A percentile compares a stretch with the other conserved stretches of the same genome.
Evolutionary conservation across 1,284 basidiomycete genomes (phyloP).

Genomic region (Fistulinella cinereoalba): DNA sequence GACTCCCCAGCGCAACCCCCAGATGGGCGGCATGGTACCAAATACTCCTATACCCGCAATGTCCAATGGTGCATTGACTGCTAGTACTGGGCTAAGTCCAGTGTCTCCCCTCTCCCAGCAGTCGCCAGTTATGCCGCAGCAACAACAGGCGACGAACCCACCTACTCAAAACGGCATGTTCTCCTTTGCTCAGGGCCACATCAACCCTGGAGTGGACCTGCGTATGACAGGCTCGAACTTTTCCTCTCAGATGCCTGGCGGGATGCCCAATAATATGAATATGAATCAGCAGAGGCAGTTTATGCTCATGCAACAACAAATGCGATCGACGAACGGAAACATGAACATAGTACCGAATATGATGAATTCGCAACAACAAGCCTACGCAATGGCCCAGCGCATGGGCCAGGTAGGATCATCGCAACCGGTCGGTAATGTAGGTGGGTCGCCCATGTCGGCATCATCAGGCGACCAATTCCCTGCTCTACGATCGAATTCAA

Average conservation of each 20-base stretch:
- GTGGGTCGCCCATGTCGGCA: slow-evolving; percentile 33
- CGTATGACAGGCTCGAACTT: slow-evolving; percentile 28
- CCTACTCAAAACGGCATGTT: slow-evolving; percentile 35
- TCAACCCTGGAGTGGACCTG: slow-evolving; percentile 27
- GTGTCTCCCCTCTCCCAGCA: slow-evolving; percentile 30
- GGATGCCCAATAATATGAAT: slow-evolving; percentile 33
- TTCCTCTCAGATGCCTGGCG: slow-evolving; percentile 29
- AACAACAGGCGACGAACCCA: slow-evolving; percentile 17
- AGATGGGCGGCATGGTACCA: slow-evolving; percentile 28
- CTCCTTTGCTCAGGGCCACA: slow-evolving; percentile 25
- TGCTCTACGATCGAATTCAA: slow-evolving; percentile 50
- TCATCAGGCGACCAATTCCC: slow-evolving; percentile 35
- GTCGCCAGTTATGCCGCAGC: slow-evolving; percentile 30
- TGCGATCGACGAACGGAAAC: slow-evolving; percentile 28
- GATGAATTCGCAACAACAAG: slow-evolving; percentile 37
- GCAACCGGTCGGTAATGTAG: slow-evolving; percentile 21
- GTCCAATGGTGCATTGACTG: slow-evolving; percentile 24
- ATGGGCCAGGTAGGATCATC: slow-evolving; percentile 40
- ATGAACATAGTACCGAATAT: slow-evolving; percentile 28
- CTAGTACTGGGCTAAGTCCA: slow-evolving; percentile 22
- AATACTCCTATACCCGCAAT: slow-evolving; percentile 22
- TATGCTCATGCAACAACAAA: slow-evolving; percentile 42
- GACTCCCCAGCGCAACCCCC: slow-evolving; percentile 25
- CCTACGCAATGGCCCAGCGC: slow-evolving; percentile 39
- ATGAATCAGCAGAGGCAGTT: slow-evolving; percentile 42